Percentiles rank a stretch among this genome's conserved stretches.
phyloP scores from a whole-genome alignment of 164 flowering plant genomes.

The Nelumbo lutea region DNA sequence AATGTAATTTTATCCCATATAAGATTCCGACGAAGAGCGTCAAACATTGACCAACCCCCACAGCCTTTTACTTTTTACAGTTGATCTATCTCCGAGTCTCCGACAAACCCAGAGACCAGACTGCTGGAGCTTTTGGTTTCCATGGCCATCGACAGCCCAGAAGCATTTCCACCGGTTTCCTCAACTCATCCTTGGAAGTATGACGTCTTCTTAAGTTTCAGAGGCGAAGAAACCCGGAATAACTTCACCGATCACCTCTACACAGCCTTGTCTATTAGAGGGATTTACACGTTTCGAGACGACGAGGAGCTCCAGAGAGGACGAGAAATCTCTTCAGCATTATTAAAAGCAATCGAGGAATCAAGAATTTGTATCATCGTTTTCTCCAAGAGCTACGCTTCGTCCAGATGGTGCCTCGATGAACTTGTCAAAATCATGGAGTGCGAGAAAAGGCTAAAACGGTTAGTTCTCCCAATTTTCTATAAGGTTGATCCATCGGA shows the following conservation, averaged over 20 bases:
- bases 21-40: too few relatives aligned
- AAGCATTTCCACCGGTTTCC: too few relatives aligned
- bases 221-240: not conserved
- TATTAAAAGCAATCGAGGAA: not conserved
- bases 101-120: too few relatives aligned
- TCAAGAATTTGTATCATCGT: not conserved
- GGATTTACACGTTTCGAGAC: constrained; percentile 6
- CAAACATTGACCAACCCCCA: too few relatives aligned
- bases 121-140: too few relatives aligned
- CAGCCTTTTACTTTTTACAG: too few relatives aligned
- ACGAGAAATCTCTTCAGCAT: not conserved
- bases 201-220: too few relatives aligned
- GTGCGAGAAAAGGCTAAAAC: not conserved
- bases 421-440: constrained; percentile 6
- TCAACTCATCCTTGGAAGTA: too few relatives aligned
- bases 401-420: constrained; percentile 10
- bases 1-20: too few relatives aligned
- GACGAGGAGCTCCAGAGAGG: not conserved
- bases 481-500: constrained; percentile 11
- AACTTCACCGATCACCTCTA: not conserved
- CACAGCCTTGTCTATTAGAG: not conserved
- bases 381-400: constrained; percentile 7
- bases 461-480: constrained; percentile 7
- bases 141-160: too few relatives aligned
- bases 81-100: too few relatives aligned